Conservation (phyloP, 2,329 filamentous ascomycete species). For the Ustulina deusta region DNA sequence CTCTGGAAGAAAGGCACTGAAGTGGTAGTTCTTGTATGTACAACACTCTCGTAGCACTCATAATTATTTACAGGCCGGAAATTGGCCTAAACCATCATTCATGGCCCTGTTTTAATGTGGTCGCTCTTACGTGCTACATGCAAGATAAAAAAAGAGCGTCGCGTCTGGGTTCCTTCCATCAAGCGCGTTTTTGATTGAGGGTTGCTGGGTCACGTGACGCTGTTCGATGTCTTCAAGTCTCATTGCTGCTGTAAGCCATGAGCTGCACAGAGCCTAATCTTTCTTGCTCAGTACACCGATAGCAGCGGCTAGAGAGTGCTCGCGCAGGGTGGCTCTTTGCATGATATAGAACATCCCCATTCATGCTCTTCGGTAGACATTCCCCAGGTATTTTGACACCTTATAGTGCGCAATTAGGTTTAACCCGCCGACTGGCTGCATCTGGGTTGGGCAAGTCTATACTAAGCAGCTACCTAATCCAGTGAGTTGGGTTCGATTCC, state of each 20-base stretch:
- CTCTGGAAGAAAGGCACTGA: not conserved
- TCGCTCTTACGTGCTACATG: not conserved
- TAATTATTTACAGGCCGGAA: not conserved
- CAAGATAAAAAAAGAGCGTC: not conserved
- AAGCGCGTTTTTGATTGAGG: conserved; percentile 4
- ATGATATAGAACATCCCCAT: not conserved
- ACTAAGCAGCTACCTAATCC: too few relatives aligned
- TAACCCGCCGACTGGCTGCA: not conserved
- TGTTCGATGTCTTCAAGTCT: not conserved
- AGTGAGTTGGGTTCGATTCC: too few relatives aligned
- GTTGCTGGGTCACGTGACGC: conserved; percentile 12
- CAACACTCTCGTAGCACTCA: not conserved
- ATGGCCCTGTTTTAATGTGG: not conserved
- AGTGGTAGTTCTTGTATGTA: not conserved
- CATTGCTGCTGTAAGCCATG: not conserved
- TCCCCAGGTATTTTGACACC: not conserved
- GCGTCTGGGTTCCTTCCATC: not conserved
- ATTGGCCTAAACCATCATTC: not conserved
- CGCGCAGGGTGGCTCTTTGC: not conserved
- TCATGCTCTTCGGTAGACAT: not conserved
- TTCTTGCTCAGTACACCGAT: not conserved
- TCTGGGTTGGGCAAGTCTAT: not conserved
- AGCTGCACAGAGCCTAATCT: not conserved
- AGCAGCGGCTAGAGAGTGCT: not conserved
- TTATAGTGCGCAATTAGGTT: not conserved